Base-by-base conservation (phyloP, 2,329 filamentous ascomycete genomes). In the Neofusicoccum kwambonambiense region DNA sequence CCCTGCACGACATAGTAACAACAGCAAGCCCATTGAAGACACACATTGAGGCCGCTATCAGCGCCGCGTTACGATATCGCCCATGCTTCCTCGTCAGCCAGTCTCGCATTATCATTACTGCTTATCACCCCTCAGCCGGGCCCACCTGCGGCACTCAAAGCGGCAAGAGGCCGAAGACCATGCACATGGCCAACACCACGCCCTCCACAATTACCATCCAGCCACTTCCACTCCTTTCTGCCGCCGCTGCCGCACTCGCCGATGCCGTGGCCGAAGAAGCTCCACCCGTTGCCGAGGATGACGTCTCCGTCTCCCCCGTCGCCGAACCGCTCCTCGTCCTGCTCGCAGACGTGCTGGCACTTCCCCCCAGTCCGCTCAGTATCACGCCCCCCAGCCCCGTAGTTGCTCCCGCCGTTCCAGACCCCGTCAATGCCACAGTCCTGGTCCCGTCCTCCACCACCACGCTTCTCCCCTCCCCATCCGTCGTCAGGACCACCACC, bases 401-500 rank as follows among this genome's bases (percentile, higher is more conserved):
- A 8, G 54, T 27, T 13, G 7, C 37, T 7, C 22, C 34, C 34
- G 50, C 2, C 22, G 27, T 31, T 37, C 15, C 54, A 13, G 39
- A 27, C 39, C 54, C 50, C 1, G 50, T 54, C 54, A 37, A 11
- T 3, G 35, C 50, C 35, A 37, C 50, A 15, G 35, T 54, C 50
- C 31, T 39, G 49, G 31, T 51, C 49, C 6, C 49, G 13, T 34
- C 51, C 17, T 57, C 54, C 4, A 57, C 37, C 3, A 57, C 39
- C 3, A 57, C 39, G 6, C 39, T 57, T 2, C 6, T 6, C 6
- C 54, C 39, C 15, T 13, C 22, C 15, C 2, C 15, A 45, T 57
- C 39, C 54, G 54, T 57, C 27, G 54, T 57, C 54, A 57, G 11
- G 11, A 57, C 54, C 7, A 57, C 54, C 54, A 42, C 41, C 39